These are phyloP conservation scores for Globisporangium viniferum DNA, from an alignment of 352 stramenopile genomes.

Conservation along the genomic window DNA sequence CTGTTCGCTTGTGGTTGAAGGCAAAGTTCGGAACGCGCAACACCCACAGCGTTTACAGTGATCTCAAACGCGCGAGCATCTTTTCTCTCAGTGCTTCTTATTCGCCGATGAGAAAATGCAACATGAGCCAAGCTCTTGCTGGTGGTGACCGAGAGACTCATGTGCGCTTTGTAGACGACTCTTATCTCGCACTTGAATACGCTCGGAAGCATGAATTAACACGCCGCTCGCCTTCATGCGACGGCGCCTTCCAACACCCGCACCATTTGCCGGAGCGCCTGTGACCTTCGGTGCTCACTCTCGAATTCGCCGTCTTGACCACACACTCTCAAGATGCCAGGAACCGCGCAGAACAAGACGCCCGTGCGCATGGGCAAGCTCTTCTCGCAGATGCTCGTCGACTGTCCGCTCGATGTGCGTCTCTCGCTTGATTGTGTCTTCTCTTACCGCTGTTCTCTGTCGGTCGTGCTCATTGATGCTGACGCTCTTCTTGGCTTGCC, in stretches of 20 bases:
- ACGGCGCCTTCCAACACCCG: neutral
- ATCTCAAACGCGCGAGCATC: neutral
- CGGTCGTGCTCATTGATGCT: neutral
- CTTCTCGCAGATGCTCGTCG: constrained; percentile 64
- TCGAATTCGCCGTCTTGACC: constrained; percentile 11
- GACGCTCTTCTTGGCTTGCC: neutral
- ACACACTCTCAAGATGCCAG: constrained; percentile 11
- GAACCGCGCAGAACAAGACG: constrained; percentile 19
- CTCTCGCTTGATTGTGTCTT: neutral
- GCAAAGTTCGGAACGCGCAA: neutral
- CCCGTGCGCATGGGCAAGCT: constrained; percentile 61
- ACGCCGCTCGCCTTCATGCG: neutral
- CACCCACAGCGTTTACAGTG: neutral
- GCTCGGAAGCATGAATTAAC: neutral
- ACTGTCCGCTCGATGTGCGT: constrained; percentile 66
- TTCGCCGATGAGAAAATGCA: neutral
- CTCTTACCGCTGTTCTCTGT: neutral
- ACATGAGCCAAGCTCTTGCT: neutral
- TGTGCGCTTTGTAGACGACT: neutral
- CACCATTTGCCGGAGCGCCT: neutral
- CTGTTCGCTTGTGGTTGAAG: neutral
- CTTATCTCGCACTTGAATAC: neutral
- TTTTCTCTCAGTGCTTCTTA: neutral
- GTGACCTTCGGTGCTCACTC: constrained; percentile 6
- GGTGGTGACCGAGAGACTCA: neutral